Base-by-base conservation (phyloP, 2,329 filamentous ascomycete species). In the Fusarium sp. region DNA sequence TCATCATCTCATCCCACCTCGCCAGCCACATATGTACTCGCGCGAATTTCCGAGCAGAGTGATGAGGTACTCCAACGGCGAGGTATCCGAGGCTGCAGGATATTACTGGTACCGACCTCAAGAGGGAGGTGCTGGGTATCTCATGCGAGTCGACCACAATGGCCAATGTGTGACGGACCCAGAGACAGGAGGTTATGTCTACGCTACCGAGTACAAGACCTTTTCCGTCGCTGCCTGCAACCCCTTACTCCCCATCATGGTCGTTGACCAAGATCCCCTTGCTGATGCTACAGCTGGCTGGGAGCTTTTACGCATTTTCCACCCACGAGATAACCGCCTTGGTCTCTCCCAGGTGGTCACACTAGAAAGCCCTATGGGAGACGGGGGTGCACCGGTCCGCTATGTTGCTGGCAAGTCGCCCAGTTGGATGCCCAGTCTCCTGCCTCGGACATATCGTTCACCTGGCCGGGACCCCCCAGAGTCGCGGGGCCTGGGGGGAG, bases 391-490 rank as follows among this genome's bases (percentile, higher is more conserved):
- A 0, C 68, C 66, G 0, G 22, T 73, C 10, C 78, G 81, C 34
- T 80, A 79, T n/a, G 81, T 81, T 3, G 79, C 78, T 1, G 84
- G 83, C 0, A 52, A 42, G 0, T 64, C 67, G 1, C 79, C 84
- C 0, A 79, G 72, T n/a, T 86, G 84, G 84, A 80, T 86, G 3
- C 83, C 84, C 0, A 67, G 73, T 10, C 69, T 86, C 14, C 74
- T 85, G 2, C 84, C 84, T 0, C 9, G 16, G 16, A 76, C 75
- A 1, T 85, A 83, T 66, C 59, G 40, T 20, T 77, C 77, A 35
- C 75, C 76, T 1, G 3, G 10, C 4, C 1, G 45, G 3, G 16
- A 38, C 6, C 10, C 66, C 1, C 74, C 59, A 4, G 52, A 6
- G 0, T 85, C 84, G 0, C 20, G 7, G 0, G 83, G 84, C 0